Base-by-base conservation (phyloP, 129 eudicot genomes). In the Oenanthe sinensis region DNA sequence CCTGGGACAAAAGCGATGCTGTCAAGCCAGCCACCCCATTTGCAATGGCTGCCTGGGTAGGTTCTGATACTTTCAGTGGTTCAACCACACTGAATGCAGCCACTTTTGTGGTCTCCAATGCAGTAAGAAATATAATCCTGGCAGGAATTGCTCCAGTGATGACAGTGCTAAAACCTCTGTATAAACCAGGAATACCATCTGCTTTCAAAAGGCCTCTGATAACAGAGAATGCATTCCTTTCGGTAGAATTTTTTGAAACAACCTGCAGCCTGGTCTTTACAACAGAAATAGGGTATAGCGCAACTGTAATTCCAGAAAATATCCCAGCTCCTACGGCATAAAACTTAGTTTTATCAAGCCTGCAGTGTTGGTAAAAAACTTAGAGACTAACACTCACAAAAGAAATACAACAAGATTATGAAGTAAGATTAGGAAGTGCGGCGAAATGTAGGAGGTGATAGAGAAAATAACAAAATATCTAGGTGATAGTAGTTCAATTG, bases 321-420 rank as follows among this genome's bases (percentile, higher is more conserved):
- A 95, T 85, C 60, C 99, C 99, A 68, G 97, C 99, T 79, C 99
- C 99, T 55, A 88, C 97, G 44, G 89, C 94, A 62, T 92, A 95
- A 81, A 95, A 95, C 84, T 90, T 95, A 19, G 91, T 92, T 80
- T 95, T 95, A 81, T 95, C 92, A 79, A 95, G 99, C 96, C 99
- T 95, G 90, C 88, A 90, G 15, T 43, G 42, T 37, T 15, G 42
- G 75, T 55, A 42, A 43, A 42, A 24, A 77, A 6, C 9, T 60
- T 16, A 77, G 73, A 43, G 73, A 77, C 40, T 39, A n/a, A 17
- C 36, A 33, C 2, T 49, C 10, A 10, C 17, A 10, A 54, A 58
- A 76, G 68, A 39, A 73, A 45, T 33, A 33, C 8, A 17, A n/a
- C 77, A 45, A 45, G 62, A 3, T 74, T 16, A 22, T 12, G 2